Conservation (phyloP, 768 basidiomycete species). For the Leccinellum luteum region DNA sequence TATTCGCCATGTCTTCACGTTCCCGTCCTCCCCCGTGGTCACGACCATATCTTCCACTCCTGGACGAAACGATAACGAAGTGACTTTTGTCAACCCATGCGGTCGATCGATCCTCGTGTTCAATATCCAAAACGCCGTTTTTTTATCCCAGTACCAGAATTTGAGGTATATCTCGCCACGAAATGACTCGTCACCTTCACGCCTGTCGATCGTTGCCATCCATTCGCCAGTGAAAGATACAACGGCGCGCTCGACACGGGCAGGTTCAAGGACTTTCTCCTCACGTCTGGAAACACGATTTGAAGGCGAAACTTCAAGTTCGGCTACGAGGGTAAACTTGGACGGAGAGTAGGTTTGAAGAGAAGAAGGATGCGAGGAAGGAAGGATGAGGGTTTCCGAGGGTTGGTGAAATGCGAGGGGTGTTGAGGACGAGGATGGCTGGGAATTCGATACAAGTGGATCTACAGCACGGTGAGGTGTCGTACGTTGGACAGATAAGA, state of each 20-base stretch:
- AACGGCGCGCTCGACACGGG: slow-evolving; percentile 67
- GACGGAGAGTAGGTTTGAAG: slow-evolving; percentile 84
- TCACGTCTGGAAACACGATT: slow-evolving; percentile 85
- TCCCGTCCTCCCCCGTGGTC: slow-evolving; percentile 72
- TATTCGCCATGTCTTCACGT: slow-evolving; percentile 80
- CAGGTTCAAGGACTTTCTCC: slow-evolving; percentile 70
- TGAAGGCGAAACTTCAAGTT: slow-evolving; percentile 91
- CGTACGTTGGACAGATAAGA: not conserved
- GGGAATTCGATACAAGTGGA: slow-evolving; percentile 30
- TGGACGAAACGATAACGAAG: slow-evolving; percentile 70
- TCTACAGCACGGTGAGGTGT: slow-evolving; percentile 27
- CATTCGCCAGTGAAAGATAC: slow-evolving; percentile 74
- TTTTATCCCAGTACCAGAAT: slow-evolving; percentile 83
- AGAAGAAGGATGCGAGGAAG: slow-evolving; percentile 94
- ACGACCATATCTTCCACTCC: slow-evolving; percentile 44
- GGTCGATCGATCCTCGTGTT: slow-evolving; percentile 90
- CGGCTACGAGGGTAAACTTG: slow-evolving; percentile 68
- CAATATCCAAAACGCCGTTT: slow-evolving; percentile 61
- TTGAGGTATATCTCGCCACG: slow-evolving; percentile 78
- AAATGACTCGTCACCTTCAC: slow-evolving; percentile 64
- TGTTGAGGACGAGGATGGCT: slow-evolving; percentile 40
- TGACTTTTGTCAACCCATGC: slow-evolving; percentile 65
- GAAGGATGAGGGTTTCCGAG: slow-evolving; percentile 78
- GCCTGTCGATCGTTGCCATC: slow-evolving; percentile 88
- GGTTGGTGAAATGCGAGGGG: slow-evolving; percentile 76